Evolutionary conservation across 2,329 filamentous ascomycete species (phyloP).

Genomic region (Neopestalotiopsis clavispora): DNA sequence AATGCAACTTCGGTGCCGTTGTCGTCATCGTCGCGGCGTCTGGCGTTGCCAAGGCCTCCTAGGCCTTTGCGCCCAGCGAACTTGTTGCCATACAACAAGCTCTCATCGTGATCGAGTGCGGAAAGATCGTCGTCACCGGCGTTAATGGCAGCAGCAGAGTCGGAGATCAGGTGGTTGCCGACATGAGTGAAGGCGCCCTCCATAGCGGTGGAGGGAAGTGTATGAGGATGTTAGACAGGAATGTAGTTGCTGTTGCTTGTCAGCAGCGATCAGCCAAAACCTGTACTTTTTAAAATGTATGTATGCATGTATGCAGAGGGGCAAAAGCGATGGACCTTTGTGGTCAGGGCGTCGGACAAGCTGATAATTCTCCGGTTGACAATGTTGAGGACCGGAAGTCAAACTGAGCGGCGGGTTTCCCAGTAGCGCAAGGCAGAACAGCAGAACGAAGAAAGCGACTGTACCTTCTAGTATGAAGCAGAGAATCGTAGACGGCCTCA

Average conservation of each 20-base stretch:
- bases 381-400: not conserved
- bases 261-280: not conserved
- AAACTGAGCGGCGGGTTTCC: not conserved
- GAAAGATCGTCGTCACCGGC: slow-evolving; percentile 79
- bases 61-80: slow-evolving; percentile 62
- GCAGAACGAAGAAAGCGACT: not conserved
- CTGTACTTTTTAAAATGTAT: not conserved
- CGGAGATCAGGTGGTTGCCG: slow-evolving; percentile 84
- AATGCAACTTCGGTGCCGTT: slow-evolving; percentile 78
- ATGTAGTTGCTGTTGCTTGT: slow-evolving; percentile 1
- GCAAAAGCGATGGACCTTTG: slow-evolving; percentile 2
- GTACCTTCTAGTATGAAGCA: slow-evolving; percentile 4
- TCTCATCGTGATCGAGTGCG: slow-evolving; percentile 78
- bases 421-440: not conserved
- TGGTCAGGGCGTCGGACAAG: not conserved
- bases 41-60: slow-evolving; percentile 49
- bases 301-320: not conserved
- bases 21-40: slow-evolving; percentile 83
- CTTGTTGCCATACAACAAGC: slow-evolving; percentile 72
- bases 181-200: slow-evolving; percentile 89
- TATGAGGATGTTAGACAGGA: slow-evolving; percentile 26
- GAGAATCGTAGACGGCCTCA: not conserved
- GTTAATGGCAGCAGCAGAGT: slow-evolving; percentile 86
- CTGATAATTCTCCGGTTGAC: not conserved
- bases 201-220: slow-evolving; percentile 56